Evolutionary conservation across 345 rosid species (phyloP), one percentile per base, ranked within the genome.

Genomic region (Leavenworthia alabamica): DNA sequence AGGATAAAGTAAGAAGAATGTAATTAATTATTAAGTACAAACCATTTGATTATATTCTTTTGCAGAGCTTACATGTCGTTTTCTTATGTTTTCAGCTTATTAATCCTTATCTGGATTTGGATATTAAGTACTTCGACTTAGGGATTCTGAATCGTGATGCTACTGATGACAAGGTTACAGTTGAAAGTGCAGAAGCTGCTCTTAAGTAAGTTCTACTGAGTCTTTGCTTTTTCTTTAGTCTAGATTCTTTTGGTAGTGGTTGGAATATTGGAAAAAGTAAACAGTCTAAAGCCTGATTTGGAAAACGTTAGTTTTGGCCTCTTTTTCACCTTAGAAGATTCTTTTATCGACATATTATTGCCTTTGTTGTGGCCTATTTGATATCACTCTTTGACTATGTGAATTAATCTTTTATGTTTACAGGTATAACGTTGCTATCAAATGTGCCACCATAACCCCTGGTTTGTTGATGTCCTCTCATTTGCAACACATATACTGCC

Each of bases 371-470:
- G 59, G 44, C 59, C 12, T 49, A 22, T 16, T 59, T 16, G 2
- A 39, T 59, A 17, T 23, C 24, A 15, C 29, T 67, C 39, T 44
- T 33, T 37, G 7, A 10, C 4, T 61, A n/a, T 62, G 48, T 45
- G 32, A 14, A 15, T 51, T 3, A 56, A 9, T 5, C 5, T 17
- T 71, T 64, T 44, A 60, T 23, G 9, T n/a, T 15, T 79, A 53
- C 79, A 93, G 99, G 88, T 85, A 93, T 58, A 89, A 93, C 33
- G 97, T 87, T 78, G 99, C 97, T 13, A 78, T 93, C 60, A 93
- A 93, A 81, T 93, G 99, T 70, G 99, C 99, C 43, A 93, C 97
- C 29, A 85, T 89, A 53, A 93, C 99, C 56, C 96, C 99, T 28
- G 99, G 99, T 93, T 56, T 58, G 85, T 68, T 68, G 45, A 53